Evolutionary conservation across 139 green algal genomes (phyloP).

Genomic region (Chlorella sp.): DNA sequence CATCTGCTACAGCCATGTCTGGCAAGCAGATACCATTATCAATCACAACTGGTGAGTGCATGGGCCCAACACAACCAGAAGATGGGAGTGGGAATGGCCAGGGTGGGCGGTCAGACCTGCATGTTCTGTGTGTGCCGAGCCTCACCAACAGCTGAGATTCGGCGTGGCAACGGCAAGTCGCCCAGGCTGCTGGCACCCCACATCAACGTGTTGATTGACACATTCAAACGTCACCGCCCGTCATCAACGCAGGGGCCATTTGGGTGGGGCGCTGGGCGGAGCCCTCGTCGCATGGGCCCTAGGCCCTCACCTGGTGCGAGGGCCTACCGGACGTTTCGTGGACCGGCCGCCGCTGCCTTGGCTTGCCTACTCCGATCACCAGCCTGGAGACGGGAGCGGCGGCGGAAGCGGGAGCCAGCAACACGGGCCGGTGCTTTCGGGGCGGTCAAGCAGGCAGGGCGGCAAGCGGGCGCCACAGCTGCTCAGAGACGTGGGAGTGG

Average conservation of each 20-base stretch:
- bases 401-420: no score
- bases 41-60: not conserved
- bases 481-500: no score
- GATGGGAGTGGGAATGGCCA: not conserved
- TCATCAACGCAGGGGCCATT: conserved; percentile 40
- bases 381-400: no score
- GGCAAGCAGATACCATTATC: not conserved
- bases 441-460: no score
- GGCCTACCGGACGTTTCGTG: not conserved
- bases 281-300: conserved; percentile 33
- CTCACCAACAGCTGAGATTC: not conserved
- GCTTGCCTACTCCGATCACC: conserved; percentile 18
- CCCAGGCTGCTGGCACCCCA: not conserved
- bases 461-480: no score
- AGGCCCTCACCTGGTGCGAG: conserved; percentile 31
- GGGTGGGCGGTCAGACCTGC: not conserved
- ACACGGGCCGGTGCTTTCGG: no score
- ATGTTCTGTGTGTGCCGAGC: not conserved
- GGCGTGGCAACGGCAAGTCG: not conserved
- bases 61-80: not conserved
- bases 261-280: conserved; percentile 51
- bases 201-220: not conserved
- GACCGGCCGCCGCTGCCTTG: conserved; percentile 25
- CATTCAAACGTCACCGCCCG: not conserved
- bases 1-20: not conserved